Percentiles rank a stretch among this genome's conserved stretches.
Evolutionary conservation across 176 grass and related monocot species (phyloP).

Genomic region (Thinopyrum elongatum): DNA sequence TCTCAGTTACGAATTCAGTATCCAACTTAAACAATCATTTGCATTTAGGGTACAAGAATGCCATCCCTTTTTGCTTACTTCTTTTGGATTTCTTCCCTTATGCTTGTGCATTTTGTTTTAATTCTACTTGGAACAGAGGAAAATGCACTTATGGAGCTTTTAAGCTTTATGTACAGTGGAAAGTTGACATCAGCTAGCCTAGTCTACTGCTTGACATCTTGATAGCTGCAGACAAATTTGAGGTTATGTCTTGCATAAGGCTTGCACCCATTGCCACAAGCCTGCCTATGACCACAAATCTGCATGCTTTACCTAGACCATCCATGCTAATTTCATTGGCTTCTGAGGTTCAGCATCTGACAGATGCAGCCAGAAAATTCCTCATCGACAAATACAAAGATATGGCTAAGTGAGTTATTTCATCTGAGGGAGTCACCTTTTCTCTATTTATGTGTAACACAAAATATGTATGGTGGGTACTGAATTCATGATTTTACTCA

Average conservation of each 20-base stretch:
- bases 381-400: slow-evolving; percentile 33
- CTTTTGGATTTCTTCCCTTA: not conserved
- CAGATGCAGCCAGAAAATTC: slow-evolving; percentile 59
- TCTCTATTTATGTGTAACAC: too few species aligned
- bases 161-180: too few species aligned
- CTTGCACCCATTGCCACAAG: too few species aligned
- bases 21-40: not conserved
- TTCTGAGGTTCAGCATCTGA: slow-evolving; percentile 57
- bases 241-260: too few species aligned
- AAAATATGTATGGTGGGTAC: not conserved
- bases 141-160: slow-evolving; percentile 72
- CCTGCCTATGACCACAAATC: too few species aligned
- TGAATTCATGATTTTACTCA: not conserved
- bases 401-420: slow-evolving; percentile 30
- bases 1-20: not conserved
- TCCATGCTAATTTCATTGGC: slow-evolving; percentile 45
- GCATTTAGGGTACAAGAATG: not conserved
- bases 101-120: not conserved
- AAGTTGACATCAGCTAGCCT: slow-evolving; percentile 56
- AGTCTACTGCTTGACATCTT: too few species aligned
- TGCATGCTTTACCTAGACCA: too few species aligned
- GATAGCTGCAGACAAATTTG: too few species aligned
- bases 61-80: not conserved
- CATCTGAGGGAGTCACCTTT: not conserved
- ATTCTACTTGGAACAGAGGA: slow-evolving; percentile 66